Evolutionary conservation across 2,329 filamentous ascomycete species (phyloP), one percentile per base, ranked within the genome.

Genomic region (Apiospora kogelbergensis): DNA sequence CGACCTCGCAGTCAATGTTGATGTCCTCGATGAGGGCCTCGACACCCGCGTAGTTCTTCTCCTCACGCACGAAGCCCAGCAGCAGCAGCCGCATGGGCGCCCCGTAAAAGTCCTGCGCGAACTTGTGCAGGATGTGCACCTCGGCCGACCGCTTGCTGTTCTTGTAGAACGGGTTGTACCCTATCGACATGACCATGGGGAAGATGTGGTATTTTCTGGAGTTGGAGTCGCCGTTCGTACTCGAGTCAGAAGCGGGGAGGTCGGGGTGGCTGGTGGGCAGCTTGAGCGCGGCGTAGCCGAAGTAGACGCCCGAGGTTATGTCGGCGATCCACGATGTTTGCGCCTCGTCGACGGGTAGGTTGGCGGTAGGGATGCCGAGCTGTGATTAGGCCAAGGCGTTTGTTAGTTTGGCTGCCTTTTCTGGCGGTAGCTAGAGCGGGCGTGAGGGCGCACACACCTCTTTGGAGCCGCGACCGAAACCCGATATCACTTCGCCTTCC

Each of bases 101-200:
- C 71, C 88, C 93, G 82, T 98, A 98, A 79, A 99, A 99, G 78
- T 98, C 94, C 46, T 85, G 83, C 1, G 82, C 80, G 79, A 98
- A 97, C 57, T 85, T 80, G 76, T 93, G 90, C 80, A 99, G 87
- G 68, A 99, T 88, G 82, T 97, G 94, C 68, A 97, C 94, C 85
- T 97, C 94, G 77, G 96, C 94, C 71, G 89, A 93, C 71, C 93
- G 90, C 63, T 93, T 89, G 5, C 87, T 90, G 85, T 99, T 98
- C 79, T 95, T 94, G 87, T 97, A 99, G 82, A 95, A 98, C 0
- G 96, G 96, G 81, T 98, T 99, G 87, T 95, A 98, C 60, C 96
- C 96, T 73, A 98, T 95, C 71, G 90, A 93, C 91, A 98, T 93
- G 73, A 97, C 94, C 87, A 97, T 96, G 1, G 93, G 93, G 80